phyloP scores from a whole-genome alignment of 2,329 filamentous ascomycete species.

The Phyllosticta citrichinensis region DNA sequence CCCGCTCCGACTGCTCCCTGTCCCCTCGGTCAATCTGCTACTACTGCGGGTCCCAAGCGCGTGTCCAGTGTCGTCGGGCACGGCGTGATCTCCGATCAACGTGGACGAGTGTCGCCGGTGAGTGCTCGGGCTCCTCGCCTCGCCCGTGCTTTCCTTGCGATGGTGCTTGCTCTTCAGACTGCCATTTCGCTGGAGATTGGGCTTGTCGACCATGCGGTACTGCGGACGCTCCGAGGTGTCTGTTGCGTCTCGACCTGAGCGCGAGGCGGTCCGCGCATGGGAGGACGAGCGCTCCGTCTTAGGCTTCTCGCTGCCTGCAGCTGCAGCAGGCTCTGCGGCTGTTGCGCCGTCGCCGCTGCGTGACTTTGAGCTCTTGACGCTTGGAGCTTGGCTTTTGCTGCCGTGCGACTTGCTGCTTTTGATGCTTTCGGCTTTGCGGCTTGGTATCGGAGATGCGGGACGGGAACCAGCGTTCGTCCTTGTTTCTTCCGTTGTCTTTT shows the following conservation, averaged over 20 bases:
- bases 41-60: neutral
- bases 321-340: neutral
- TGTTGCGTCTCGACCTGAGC: neutral
- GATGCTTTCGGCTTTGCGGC: slow-evolving; percentile 4
- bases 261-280: neutral
- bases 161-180: slow-evolving; percentile 2
- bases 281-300: slow-evolving; percentile 1
- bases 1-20: neutral
- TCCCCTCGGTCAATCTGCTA: slow-evolving; percentile 1
- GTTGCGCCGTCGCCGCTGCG: neutral
- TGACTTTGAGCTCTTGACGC: neutral
- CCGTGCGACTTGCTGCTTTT: slow-evolving; percentile 1
- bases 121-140: neutral
- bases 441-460: slow-evolving; percentile 1
- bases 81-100: neutral
- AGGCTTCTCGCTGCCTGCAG: neutral
- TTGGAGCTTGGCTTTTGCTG: neutral
- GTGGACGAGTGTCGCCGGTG: slow-evolving; percentile 1
- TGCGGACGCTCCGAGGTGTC: slow-evolving; percentile 1
- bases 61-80: neutral
- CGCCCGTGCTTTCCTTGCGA: neutral
- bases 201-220: slow-evolving; percentile 7
- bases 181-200: slow-evolving; percentile 1
- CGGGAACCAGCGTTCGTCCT: neutral
- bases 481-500: neutral